Evolutionary conservation across 345 rosid genomes (phyloP).

Genomic region (Pseudoturritis turrita): DNA sequence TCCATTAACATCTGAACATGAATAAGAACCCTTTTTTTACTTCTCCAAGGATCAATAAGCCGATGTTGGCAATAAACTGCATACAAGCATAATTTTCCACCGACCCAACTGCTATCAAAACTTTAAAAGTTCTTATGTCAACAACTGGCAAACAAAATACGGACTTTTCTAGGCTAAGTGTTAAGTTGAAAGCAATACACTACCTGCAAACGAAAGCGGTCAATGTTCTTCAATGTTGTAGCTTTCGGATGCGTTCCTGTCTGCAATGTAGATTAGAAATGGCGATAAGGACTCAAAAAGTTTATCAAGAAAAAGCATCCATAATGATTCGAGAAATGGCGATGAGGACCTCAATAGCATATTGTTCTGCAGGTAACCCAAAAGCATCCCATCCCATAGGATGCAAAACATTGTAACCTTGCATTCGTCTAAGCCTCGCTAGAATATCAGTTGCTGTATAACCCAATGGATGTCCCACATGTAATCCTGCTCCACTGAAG

Average conservation of each 20-base stretch:
- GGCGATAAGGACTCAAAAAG: not conserved
- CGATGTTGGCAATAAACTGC: too few relatives aligned
- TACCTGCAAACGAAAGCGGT: slow-evolving; percentile 82
- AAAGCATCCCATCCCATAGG: slow-evolving; percentile 99
- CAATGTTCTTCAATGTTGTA: slow-evolving; percentile 82
- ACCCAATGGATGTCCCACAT: slow-evolving; percentile 95
- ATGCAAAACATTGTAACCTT: slow-evolving; percentile 90
- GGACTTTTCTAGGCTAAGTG: not conserved
- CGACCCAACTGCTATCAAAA: not conserved
- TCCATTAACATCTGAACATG: not conserved
- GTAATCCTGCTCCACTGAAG: slow-evolving; percentile 94
- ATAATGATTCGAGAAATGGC: not conserved
- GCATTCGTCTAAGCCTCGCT: slow-evolving; percentile 85
- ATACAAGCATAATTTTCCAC: not conserved
- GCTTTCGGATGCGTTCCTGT: slow-evolving; percentile 93
- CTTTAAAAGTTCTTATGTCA: not conserved
- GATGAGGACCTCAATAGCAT: slow-evolving; percentile 92
- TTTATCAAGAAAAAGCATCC: not conserved
- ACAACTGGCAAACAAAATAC: not conserved
- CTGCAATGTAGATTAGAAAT: slow-evolving; percentile 35
- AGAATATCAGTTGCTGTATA: slow-evolving; percentile 93
- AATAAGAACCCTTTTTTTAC: not conserved
- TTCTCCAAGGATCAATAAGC: not conserved
- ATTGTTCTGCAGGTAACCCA: slow-evolving; percentile 97
- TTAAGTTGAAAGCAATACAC: slow-evolving; percentile 1